These are phyloP conservation scores for Durusdinium trenchii DNA, from an alignment of 73 alveolate genomes.

Conservation along the genomic window DNA sequence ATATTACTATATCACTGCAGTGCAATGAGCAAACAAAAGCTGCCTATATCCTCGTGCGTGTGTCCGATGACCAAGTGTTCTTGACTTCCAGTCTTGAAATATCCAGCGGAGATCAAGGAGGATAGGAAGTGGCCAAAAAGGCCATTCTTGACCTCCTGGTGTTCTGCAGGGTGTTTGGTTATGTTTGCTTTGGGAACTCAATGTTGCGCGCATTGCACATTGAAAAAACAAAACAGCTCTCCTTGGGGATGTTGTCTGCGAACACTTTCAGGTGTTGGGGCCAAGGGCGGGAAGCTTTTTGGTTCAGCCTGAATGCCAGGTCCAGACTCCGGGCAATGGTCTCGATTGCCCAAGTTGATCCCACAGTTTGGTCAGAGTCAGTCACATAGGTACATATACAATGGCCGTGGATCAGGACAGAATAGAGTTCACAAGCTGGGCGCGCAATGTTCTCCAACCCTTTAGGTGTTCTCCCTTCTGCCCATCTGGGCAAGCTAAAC, in stretches of 20 bases:
- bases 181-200: no score
- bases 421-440: neutral
- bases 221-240: neutral
- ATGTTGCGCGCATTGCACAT: neutral
- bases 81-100: neutral
- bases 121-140: neutral
- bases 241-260: slow-evolving; percentile 5
- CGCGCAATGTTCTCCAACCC: neutral
- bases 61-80: neutral
- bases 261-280: neutral
- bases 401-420: neutral
- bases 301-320: neutral
- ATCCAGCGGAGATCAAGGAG: neutral
- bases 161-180: neutral
- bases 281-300: neutral
- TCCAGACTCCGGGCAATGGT: neutral
- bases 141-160: neutral
- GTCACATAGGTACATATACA: neutral
- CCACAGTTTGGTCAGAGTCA: neutral
- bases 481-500: neutral
- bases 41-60: neutral
- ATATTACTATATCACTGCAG: no score
- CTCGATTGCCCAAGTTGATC: neutral
- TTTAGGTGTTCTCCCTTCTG: neutral
- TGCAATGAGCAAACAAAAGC: neutral